These are phyloP conservation scores for Centaurea solstitialis DNA, from an alignment of 129 eudicot genomes.

Conservation along the genomic window DNA sequence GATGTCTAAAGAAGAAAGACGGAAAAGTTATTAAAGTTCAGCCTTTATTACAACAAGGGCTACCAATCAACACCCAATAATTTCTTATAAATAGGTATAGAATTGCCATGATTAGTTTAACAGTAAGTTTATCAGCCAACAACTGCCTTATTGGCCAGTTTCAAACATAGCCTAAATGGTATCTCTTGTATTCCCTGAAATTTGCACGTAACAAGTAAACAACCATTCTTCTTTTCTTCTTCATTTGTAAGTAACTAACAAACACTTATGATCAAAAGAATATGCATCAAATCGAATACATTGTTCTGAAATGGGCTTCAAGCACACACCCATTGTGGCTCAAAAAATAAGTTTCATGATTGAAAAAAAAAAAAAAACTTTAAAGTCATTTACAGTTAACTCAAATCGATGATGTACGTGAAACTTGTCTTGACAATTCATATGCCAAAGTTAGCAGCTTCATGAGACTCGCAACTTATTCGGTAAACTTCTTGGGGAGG, in stretches of 20 bases:
- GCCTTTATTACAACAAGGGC: background rate
- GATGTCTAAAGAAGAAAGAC: background rate
- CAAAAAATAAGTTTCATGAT: background rate
- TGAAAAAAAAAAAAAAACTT: background rate
- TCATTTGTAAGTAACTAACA: background rate
- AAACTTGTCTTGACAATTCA: background rate
- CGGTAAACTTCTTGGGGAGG: no score
- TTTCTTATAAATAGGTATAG: no score
- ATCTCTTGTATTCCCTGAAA: no score
- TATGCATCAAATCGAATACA: background rate
- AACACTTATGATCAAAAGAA: background rate
- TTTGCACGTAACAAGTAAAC: no score
- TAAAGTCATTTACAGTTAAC: background rate
- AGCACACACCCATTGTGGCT: background rate
- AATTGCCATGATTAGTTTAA: no score
- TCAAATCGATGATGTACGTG: background rate
- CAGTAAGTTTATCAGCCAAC: no score
- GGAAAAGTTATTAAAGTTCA: background rate
- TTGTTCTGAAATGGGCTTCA: background rate
- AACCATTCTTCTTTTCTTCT: background rate
- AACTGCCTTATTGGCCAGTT: no score
- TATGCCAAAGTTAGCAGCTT: background rate
- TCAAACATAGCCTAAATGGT: no score
- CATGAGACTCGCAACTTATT: no score
- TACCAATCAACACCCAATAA: conserved; percentile 15